phyloP scores from a whole-genome alignment of 1,139 yeast species.

The Diutina sp. region DNA sequence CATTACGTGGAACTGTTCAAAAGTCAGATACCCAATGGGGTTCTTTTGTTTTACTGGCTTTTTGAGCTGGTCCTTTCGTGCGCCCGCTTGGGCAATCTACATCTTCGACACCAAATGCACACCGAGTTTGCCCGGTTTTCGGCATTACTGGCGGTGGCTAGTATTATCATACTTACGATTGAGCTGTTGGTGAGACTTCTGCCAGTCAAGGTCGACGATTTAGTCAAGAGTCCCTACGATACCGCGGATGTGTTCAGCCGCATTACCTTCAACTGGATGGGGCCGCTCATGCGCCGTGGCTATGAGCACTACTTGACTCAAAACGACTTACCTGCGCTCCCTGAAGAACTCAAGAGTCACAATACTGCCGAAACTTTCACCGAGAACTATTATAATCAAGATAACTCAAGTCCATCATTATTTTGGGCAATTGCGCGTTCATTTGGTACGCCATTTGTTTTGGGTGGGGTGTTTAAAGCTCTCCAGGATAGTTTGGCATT shows the following conservation, averaged over 20 bases:
- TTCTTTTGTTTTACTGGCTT: conserved; percentile 69
- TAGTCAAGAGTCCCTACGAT: conserved; percentile 46
- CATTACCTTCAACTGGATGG: conserved; percentile 86
- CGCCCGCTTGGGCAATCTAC: conserved; percentile 28
- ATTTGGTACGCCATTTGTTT: conserved; percentile 55
- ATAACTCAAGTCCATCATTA: conserved; percentile 44
- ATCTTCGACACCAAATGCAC: conserved; percentile 29
- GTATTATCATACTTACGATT: conserved; percentile 36
- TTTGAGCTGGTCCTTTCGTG: conserved; percentile 31
- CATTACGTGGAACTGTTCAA: conserved; percentile 68
- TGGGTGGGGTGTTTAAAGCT: conserved; percentile 71
- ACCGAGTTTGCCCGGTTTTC: conserved; percentile 29
- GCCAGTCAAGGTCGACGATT: neutral
- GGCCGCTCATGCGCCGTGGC: conserved; percentile 79
- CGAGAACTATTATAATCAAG: conserved; percentile 40
- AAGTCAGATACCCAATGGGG: conserved; percentile 52
- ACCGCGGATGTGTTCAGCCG: conserved; percentile 70
- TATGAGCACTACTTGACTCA: conserved; percentile 61
- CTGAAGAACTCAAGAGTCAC: conserved; percentile 46
- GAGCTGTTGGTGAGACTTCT: conserved; percentile 17
- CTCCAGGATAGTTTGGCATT: conserved; percentile 75
- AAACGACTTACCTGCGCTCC: conserved; percentile 71
- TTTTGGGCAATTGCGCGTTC: conserved; percentile 48
- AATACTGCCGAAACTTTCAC: conserved; percentile 38
- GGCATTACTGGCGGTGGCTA: conserved; percentile 33